phyloP scores from a whole-genome alignment of 352 stramenopile species.

The Phytophthora fragariaefolia region DNA sequence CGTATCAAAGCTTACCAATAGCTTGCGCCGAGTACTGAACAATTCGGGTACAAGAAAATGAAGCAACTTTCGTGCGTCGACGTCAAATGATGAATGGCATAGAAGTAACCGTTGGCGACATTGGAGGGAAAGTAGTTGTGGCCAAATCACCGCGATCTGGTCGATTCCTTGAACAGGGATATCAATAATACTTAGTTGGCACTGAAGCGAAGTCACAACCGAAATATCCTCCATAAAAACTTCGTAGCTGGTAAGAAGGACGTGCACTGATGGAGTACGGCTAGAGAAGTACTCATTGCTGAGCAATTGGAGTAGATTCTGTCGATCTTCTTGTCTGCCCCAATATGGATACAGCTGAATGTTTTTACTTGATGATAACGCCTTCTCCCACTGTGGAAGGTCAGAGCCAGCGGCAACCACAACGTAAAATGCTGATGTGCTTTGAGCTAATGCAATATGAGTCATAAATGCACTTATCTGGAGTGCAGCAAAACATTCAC shows the following conservation, averaged over 20 bases:
- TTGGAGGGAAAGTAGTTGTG: slow-evolving; percentile 55
- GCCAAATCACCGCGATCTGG: slow-evolving; percentile 49
- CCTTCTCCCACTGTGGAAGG: slow-evolving; percentile 48
- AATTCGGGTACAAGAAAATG: slow-evolving; percentile 76
- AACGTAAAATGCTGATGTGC: slow-evolving; percentile 48
- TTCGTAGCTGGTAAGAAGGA: slow-evolving; percentile 68
- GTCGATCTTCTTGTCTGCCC: slow-evolving; percentile 50
- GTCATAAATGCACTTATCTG: slow-evolving; percentile 44
- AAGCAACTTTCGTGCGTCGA: slow-evolving; percentile 59
- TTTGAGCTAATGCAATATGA: slow-evolving; percentile 36
- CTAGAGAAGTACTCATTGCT: slow-evolving; percentile 44
- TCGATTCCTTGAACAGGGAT: slow-evolving; percentile 35
- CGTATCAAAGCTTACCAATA: slow-evolving; percentile 54
- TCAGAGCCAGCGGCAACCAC: slow-evolving; percentile 50
- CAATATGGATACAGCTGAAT: slow-evolving; percentile 63
- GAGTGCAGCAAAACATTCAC: slow-evolving; percentile 3
- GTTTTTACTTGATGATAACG: slow-evolving; percentile 31
- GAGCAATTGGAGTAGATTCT: slow-evolving; percentile 45
- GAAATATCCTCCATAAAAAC: slow-evolving; percentile 58
- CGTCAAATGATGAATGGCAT: slow-evolving; percentile 35
- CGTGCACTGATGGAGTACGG: slow-evolving; percentile 40
- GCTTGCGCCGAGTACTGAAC: slow-evolving; percentile 73
- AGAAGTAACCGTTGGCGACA: slow-evolving; percentile 75
- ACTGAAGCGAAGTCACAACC: slow-evolving; percentile 49
- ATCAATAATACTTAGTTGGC: slow-evolving; percentile 57